Evolutionary conservation across 1,284 basidiomycete species (phyloP), one percentile per base, ranked within the genome.

Genomic region (Schizopora paradoxa): DNA sequence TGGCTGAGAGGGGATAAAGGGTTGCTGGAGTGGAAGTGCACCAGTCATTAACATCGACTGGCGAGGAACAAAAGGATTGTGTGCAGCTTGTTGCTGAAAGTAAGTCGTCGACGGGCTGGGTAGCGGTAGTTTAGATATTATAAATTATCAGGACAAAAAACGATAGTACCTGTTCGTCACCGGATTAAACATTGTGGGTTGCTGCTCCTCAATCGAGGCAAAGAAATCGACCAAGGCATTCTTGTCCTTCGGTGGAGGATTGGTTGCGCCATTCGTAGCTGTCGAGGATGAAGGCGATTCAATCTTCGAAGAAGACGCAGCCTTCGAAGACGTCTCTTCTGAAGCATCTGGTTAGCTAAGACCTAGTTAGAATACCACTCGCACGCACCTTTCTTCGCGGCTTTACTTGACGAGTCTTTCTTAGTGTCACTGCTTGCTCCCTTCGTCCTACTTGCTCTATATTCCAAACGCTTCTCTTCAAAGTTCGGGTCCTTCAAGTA

Each of bases 401-500:
- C n/a, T n/a, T n/a, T n/a, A n/a, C n/a, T n/a, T n/a, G n/a, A n/a
- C n/a, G n/a, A n/a, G n/a, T n/a, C 38, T 3, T 35, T 33, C 16
- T 41, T 26, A 35, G 21, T 27, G n/a, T 21, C 22, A n/a, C 38
- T 46, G 18, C 10, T 19, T 22, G 43, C n/a, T 16, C 54, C 38
- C 32, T 61, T 62, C 13, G 59, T 58, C 6, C 66, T 91, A 62
- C 83, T 92, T 32, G 83, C 74, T 66, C 80, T 91, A 68, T 99
- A 97, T 59, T 98, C 94, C 14, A 87, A 69, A 45, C 95, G 72
- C 61, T 96, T 97, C 63, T 91, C 79, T 64, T 98, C 95, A 62
- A 98, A 99, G 63, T 93, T 92, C 13, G 93, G 89, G 64, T 97
- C 93, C 50, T 91, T 83, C 33, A 98, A 72, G 61, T 99, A 99